Conservation (phyloP, 1,284 basidiomycete genomes). For the Rhizoctonia solani region DNA sequence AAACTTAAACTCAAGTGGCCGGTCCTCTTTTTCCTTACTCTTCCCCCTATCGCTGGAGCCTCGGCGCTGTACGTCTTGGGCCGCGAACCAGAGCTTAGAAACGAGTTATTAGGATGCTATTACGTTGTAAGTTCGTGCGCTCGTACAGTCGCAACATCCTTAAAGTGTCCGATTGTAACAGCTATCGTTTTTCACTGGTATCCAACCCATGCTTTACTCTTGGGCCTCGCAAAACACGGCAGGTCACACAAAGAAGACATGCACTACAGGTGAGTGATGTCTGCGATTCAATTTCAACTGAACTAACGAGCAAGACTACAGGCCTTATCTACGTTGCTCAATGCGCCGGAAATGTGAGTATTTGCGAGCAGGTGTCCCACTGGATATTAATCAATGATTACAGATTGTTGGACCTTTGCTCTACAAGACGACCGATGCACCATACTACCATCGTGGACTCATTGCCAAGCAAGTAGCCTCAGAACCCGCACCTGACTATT, state of each 20-base stretch:
- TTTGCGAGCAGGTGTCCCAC: not conserved
- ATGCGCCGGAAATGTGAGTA: constrained; percentile 51
- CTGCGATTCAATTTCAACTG: not conserved
- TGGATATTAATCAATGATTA: not conserved
- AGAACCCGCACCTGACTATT: not conserved
- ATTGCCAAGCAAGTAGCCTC: constrained; percentile 45
- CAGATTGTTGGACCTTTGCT: constrained; percentile 52
- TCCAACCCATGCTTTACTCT: constrained; percentile 52
- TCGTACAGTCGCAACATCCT: not conserved
- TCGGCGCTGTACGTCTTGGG: constrained; percentile 47
- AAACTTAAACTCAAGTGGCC: constrained; percentile 56
- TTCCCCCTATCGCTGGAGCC: constrained; percentile 51
- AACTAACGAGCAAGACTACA: not conserved
- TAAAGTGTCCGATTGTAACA: constrained; percentile 12
- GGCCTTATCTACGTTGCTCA: constrained; percentile 51
- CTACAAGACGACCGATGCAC: constrained; percentile 50
- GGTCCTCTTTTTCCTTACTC: constrained; percentile 50
- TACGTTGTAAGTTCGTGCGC: constrained; percentile 47
- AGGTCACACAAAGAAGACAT: constrained; percentile 52
- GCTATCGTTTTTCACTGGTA: constrained; percentile 48
- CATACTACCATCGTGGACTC: constrained; percentile 49
- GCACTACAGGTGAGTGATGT: constrained; percentile 44
- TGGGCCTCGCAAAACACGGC: constrained; percentile 53
- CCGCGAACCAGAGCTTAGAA: constrained; percentile 44
- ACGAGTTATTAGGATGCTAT: constrained; percentile 50